Evolutionary conservation across 192 early-diverging fungal species (phyloP).

Genomic region (Backusella psychrophila): DNA sequence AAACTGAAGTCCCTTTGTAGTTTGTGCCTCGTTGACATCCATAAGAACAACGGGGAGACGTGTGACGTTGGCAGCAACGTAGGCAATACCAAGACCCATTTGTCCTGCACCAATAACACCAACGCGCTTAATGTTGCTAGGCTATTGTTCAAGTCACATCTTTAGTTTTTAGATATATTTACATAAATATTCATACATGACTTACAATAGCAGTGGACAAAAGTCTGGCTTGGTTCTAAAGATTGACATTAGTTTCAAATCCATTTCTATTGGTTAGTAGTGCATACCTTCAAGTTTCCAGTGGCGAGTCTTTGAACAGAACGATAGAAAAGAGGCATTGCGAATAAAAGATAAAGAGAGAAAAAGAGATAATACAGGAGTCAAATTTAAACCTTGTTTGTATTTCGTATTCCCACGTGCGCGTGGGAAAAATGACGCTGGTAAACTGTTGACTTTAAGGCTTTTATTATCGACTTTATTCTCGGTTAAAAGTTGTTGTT

Average conservation of each 20-base stretch:
- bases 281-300: neutral
- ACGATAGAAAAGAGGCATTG: neutral
- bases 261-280: neutral
- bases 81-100: constrained; percentile 92
- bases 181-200: neutral
- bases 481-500: neutral
- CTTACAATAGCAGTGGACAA: neutral
- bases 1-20: constrained; percentile 79
- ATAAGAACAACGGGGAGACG: constrained; percentile 76
- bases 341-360: neutral
- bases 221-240: neutral
- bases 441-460: neutral
- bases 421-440: neutral
- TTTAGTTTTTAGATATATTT: neutral
- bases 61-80: constrained; percentile 83
- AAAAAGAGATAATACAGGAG: neutral
- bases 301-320: neutral
- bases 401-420: neutral
- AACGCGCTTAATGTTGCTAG: constrained; percentile 41
- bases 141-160: neutral
- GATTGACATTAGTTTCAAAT: neutral
- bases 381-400: neutral
- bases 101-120: constrained; percentile 95
- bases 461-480: neutral
- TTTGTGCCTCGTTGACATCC: constrained; percentile 76